Percentiles rank a stretch among this genome's conserved stretches.
Conservation (phyloP, 1,284 basidiomycete genomes). For the Inonotus obliquus region DNA sequence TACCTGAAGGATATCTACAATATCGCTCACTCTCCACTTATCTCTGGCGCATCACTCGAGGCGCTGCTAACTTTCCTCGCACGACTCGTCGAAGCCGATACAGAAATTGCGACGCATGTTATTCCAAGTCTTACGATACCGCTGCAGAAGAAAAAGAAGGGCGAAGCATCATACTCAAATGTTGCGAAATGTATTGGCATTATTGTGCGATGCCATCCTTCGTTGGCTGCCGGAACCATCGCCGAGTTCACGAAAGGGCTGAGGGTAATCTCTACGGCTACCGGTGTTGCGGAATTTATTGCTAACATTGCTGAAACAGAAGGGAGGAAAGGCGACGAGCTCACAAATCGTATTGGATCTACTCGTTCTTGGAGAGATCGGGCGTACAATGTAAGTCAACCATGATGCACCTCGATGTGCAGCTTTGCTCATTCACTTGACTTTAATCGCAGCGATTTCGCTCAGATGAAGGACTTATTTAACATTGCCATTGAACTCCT, state of each 20-base stretch:
- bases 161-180: slow-evolving; percentile 57
- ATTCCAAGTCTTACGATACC: slow-evolving; percentile 65
- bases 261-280: slow-evolving; percentile 42
- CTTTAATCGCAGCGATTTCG: slow-evolving; percentile 64
- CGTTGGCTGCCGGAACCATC: slow-evolving; percentile 73
- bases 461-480: slow-evolving; percentile 72
- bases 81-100: slow-evolving; percentile 77
- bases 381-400: slow-evolving; percentile 72
- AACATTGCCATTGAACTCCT: slow-evolving; percentile 71
- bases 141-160: slow-evolving; percentile 52
- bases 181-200: slow-evolving; percentile 82
- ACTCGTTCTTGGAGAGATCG: slow-evolving; percentile 85
- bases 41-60: slow-evolving; percentile 74
- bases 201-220: slow-evolving; percentile 65
- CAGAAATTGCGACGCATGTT: slow-evolving; percentile 73
- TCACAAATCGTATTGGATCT: slow-evolving; percentile 76
- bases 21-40: slow-evolving; percentile 72
- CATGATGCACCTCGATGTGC: slow-evolving; percentile 12
- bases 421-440: not conserved
- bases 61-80: slow-evolving; percentile 78
- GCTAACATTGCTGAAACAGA: slow-evolving; percentile 30
- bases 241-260: slow-evolving; percentile 76
- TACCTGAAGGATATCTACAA: slow-evolving; percentile 66
- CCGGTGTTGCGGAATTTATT: slow-evolving; percentile 8
- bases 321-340: slow-evolving; percentile 61